phyloP scores from a whole-genome alignment of 371 early-diverging fungal species.

The Rhizomucor miehei region DNA sequence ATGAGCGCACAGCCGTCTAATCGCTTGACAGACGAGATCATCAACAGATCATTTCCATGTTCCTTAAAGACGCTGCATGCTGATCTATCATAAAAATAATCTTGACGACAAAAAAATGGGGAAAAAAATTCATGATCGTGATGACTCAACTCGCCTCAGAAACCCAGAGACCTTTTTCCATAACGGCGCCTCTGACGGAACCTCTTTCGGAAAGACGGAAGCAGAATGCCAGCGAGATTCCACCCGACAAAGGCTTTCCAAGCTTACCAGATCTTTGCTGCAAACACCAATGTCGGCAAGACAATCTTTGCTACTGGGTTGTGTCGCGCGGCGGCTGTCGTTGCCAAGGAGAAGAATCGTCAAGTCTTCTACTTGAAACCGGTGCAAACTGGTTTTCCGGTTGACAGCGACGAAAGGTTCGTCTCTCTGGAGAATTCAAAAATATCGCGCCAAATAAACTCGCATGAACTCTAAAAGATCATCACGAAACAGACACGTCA shows the following conservation, averaged over 20 bases:
- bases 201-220: no score
- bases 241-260: conserved; percentile 60
- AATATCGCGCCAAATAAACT: background rate
- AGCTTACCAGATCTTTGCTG: conserved; percentile 71
- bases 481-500: conserved; percentile 53
- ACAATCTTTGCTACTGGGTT: conserved; percentile 74
- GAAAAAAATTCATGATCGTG: background rate
- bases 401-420: conserved; percentile 75
- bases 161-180: conserved; percentile 2
- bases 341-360: conserved; percentile 37
- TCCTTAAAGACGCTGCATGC: no score
- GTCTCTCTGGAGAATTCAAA: no score
- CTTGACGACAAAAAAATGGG: no score
- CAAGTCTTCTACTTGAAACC: conserved; percentile 76
- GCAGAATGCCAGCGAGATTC: conserved; percentile 37
- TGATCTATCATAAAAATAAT: no score
- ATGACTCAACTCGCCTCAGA: background rate
- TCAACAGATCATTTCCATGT: no score
- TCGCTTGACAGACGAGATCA: no score
- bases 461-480: background rate
- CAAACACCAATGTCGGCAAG: conserved; percentile 87
- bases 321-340: conserved; percentile 53
- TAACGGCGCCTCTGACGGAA: conserved; percentile 3
- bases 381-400: conserved; percentile 83
- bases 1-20: no score